Evolutionary conservation across 345 rosid genomes (phyloP).

Genomic region (Eucalyptus pauciflora): DNA sequence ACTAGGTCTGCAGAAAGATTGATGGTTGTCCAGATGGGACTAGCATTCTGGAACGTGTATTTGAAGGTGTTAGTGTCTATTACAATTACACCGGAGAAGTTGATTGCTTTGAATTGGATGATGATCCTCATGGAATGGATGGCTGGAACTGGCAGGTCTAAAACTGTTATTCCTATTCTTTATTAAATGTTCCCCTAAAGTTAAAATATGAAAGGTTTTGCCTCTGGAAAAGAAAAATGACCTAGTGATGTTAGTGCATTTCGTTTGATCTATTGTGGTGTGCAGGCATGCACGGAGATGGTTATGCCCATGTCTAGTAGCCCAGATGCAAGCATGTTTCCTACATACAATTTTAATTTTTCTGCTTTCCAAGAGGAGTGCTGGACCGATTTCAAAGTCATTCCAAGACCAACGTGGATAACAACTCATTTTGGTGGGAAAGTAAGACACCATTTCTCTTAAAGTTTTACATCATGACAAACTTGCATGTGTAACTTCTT

Average conservation of each 20-base stretch:
- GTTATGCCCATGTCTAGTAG: slow-evolving; percentile 83
- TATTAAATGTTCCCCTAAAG: not conserved
- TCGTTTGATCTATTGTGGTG: not conserved
- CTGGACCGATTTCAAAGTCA: slow-evolving; percentile 43
- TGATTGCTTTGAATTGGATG: slow-evolving; percentile 75
- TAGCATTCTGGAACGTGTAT: slow-evolving; percentile 60
- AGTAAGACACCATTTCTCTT: slow-evolving; percentile 25
- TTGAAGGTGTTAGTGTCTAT: slow-evolving; percentile 55
- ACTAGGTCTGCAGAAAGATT: slow-evolving; percentile 69
- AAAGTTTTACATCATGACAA: not conserved
- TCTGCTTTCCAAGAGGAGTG: slow-evolving; percentile 59
- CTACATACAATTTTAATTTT: slow-evolving; percentile 43
- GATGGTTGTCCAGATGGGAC: slow-evolving; percentile 43
- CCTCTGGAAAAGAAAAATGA: not conserved
- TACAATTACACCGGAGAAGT: slow-evolving; percentile 75
- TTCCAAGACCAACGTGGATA: slow-evolving; percentile 77
- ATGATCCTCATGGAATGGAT: slow-evolving; percentile 91
- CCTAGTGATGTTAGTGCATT: not conserved
- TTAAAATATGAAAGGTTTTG: not conserved
- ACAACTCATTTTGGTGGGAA: slow-evolving; percentile 84
- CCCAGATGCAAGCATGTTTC: slow-evolving; percentile 59
- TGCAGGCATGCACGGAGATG: slow-evolving; percentile 94
- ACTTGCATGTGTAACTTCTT: not conserved
- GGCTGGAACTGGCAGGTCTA: slow-evolving; percentile 96
- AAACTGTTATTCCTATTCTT: not conserved